These are phyloP conservation scores for Polygonum aviculare DNA, from an alignment of 148 eudicot genomes.

Conservation along the genomic window DNA sequence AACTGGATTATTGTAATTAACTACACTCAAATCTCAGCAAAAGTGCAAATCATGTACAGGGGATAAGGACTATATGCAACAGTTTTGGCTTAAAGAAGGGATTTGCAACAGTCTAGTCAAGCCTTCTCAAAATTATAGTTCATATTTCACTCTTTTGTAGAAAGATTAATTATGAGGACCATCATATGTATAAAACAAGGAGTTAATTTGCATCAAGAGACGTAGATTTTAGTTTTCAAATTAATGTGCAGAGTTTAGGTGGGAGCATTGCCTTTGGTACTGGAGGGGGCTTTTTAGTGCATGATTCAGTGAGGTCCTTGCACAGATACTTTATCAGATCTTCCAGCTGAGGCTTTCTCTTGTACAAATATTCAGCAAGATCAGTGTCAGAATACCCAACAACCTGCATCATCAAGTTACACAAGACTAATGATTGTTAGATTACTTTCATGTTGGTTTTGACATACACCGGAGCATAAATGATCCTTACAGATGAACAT, in stretches of 20 bases:
- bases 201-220: not conserved
- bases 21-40: not conserved
- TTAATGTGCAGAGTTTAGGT: not conserved
- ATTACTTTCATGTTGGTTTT: not conserved
- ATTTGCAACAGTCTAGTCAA: not conserved
- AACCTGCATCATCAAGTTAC: constrained; percentile 39
- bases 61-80: not conserved
- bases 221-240: not conserved
- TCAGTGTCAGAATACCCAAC: constrained; percentile 89
- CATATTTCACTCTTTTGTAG: not conserved
- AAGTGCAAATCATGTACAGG: not conserved
- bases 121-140: not conserved
- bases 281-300: constrained; percentile 72
- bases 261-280: constrained; percentile 69
- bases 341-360: constrained; percentile 54
- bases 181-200: not conserved
- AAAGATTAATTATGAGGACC: not conserved
- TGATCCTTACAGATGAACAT: not conserved
- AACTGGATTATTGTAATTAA: not conserved
- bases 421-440: not conserved
- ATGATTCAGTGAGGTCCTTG: constrained; percentile 67
- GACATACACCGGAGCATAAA: not conserved
- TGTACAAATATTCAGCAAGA: constrained; percentile 74
- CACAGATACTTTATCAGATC: constrained; percentile 54
- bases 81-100: not conserved